Conservation (phyloP, 176 grass and related monocot genomes). For the Elymus sibiricus region DNA sequence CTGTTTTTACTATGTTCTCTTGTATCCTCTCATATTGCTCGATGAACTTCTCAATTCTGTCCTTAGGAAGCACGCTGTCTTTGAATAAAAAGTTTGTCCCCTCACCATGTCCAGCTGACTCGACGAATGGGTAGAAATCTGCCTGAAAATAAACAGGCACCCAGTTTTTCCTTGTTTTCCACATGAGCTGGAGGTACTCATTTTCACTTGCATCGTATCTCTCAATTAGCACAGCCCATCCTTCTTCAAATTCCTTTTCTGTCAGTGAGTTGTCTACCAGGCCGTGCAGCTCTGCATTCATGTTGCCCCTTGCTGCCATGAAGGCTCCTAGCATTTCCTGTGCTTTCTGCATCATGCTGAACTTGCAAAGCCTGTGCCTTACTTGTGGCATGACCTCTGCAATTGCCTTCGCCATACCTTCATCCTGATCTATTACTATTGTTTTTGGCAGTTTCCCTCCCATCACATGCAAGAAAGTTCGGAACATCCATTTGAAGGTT, state of each 20-base stretch:
- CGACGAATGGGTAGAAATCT: slow-evolving; percentile 17
- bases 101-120: slow-evolving; percentile 10
- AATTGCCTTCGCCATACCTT: slow-evolving; percentile 16
- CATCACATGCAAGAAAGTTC: slow-evolving; percentile 25
- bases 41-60: slow-evolving; percentile 26
- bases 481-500: slow-evolving; percentile 31
- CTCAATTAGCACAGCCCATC: slow-evolving; percentile 14
- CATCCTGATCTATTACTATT: slow-evolving; percentile 24
- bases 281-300: not conserved
- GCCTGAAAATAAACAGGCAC: slow-evolving; percentile 18
- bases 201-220: slow-evolving; percentile 29
- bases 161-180: slow-evolving; percentile 27
- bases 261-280: not conserved
- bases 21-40: slow-evolving; percentile 10
- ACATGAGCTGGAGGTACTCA: slow-evolving; percentile 15
- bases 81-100: slow-evolving; percentile 21
- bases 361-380: slow-evolving; percentile 13
- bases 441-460: slow-evolving; percentile 15
- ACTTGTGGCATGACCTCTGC: slow-evolving; percentile 8
- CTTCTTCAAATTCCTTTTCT: slow-evolving; percentile 21
- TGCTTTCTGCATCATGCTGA: slow-evolving; percentile 20
- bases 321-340: not conserved
- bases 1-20: not conserved
- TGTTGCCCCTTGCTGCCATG: not conserved
- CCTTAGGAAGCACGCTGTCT: not conserved